Base-by-base conservation (phyloP, 345 rosid genomes). In the Geranium rotundifolium region DNA sequence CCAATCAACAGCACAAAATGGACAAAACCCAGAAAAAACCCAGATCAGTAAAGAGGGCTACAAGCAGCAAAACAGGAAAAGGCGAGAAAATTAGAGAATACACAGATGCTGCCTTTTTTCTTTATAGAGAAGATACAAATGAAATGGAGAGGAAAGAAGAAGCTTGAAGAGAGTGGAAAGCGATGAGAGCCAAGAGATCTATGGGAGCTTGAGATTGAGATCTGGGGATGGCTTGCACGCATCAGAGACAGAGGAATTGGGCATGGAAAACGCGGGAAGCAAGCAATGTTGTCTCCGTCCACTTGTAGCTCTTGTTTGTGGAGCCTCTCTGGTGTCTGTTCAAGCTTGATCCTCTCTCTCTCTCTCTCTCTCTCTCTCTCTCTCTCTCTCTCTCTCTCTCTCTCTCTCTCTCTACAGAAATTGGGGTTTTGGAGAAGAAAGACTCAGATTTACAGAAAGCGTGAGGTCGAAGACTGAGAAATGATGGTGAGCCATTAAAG, bases 141-240 rank as follows among this genome's bases (percentile, higher is more conserved):
- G 54, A 56, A 31, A 69, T 55, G 50, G 19, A 29, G 37, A 1
- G 63, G 12, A 54, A 13, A 68, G 31, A 79, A 76, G 84, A 81
- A 77, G 80, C 95, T 87, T 84, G 72, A 80, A 80, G 86, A 85
- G 77, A 76, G 75, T 69, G 52, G 69, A 72, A 86, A 79, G 67
- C 76, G 81, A 76, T 69, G 61, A 77, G 79, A 71, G 62, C 76
- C 77, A 74, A 76, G 79, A 69, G 67, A 73, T 63, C 7, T 34
- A 34, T 49, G 31, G 27, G 58, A 7, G 41, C 10, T 5, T 34
- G 41, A 34, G 41, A 34, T 34, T 34, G 41, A 34, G 41, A 34
- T 34, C 10, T 34, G 67, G 7, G 54, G 72, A 76, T 77, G 72
- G 82, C 93, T 90, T 86, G 96, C 97, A 90, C 97, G 97, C 97